phyloP scores from a whole-genome alignment of 805 yeast species.

The Cyberlindnera meyerae region DNA sequence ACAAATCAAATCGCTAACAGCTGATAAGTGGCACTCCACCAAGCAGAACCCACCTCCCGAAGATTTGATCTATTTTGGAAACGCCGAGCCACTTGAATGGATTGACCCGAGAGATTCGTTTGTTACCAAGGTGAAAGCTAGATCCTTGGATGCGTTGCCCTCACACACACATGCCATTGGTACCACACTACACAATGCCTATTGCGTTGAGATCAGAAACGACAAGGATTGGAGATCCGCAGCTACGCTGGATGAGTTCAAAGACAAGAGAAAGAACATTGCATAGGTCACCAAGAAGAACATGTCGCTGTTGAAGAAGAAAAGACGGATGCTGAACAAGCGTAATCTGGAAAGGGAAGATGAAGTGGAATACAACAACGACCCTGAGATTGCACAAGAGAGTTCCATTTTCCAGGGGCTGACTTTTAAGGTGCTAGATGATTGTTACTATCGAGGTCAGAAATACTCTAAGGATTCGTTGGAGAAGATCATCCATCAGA shows the following conservation, averaged over 20 bases:
- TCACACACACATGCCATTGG: conserved; percentile 53
- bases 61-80: conserved; percentile 47
- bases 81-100: conserved; percentile 65
- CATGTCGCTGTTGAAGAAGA: conserved; percentile 14
- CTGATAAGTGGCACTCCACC: conserved; percentile 55
- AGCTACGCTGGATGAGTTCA: conserved; percentile 51
- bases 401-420: conserved; percentile 40
- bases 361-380: conserved; percentile 22
- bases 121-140: conserved; percentile 78
- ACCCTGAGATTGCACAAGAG: conserved; percentile 16
- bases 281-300: conserved; percentile 24
- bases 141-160: conserved; percentile 54
- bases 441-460: conserved; percentile 28
- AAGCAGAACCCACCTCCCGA: conserved; percentile 38
- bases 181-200: conserved; percentile 70
- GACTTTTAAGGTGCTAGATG: conserved; percentile 51
- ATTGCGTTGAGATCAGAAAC: conserved; percentile 59
- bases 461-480: conserved; percentile 34
- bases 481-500: conserved; percentile 32
- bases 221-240: conserved; percentile 63
- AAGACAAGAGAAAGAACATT: conserved; percentile 28
- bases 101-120: conserved; percentile 72
- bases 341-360: conserved; percentile 18
- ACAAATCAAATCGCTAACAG: conserved; percentile 50
- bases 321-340: conserved; percentile 20